Conservation (phyloP, 23 red algal genomes). For the Cyanidium caldarium region DNA sequence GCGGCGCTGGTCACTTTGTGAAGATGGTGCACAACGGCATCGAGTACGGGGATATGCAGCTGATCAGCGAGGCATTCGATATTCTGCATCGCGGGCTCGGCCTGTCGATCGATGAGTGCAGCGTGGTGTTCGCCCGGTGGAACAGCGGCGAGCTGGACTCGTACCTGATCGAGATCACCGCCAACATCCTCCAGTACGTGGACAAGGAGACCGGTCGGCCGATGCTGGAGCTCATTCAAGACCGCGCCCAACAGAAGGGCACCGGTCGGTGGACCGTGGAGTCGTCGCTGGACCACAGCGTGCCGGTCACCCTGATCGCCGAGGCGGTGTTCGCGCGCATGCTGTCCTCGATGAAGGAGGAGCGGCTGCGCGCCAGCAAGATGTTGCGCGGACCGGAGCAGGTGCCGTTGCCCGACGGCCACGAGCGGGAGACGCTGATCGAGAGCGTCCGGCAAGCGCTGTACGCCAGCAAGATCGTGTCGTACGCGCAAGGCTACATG, state of each 20-base stretch:
- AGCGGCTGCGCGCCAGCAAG: constrained; percentile 35
- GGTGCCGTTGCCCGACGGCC: not conserved
- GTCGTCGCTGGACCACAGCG: constrained; percentile 20
- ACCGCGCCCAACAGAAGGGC: constrained; percentile 50
- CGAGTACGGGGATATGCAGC: constrained; percentile 99
- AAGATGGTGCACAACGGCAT: constrained; percentile 99
- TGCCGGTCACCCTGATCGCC: constrained; percentile 57
- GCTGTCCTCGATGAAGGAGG: constrained; percentile 51
- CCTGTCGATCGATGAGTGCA: constrained; percentile 21
- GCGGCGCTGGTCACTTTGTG: constrained; percentile 90
- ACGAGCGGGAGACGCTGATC: constrained; percentile 9
- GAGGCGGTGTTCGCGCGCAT: constrained; percentile 51
- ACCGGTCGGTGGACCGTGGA: constrained; percentile 71
- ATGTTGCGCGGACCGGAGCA: constrained; percentile 14
- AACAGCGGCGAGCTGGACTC: constrained; percentile 28
- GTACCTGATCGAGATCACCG: constrained; percentile 54
- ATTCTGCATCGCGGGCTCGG: constrained; percentile 10
- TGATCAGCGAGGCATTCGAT: constrained; percentile 93
- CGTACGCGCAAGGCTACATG: constrained; percentile 72
- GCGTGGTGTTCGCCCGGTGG: constrained; percentile 41
- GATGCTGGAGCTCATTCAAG: constrained; percentile 38
- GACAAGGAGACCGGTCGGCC: constrained; percentile 24
- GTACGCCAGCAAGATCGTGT: constrained; percentile 66
- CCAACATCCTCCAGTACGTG: constrained; percentile 37
- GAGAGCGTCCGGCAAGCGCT: constrained; percentile 42